Conservation (phyloP, 768 basidiomycete species). For the Russula olivacea region DNA sequence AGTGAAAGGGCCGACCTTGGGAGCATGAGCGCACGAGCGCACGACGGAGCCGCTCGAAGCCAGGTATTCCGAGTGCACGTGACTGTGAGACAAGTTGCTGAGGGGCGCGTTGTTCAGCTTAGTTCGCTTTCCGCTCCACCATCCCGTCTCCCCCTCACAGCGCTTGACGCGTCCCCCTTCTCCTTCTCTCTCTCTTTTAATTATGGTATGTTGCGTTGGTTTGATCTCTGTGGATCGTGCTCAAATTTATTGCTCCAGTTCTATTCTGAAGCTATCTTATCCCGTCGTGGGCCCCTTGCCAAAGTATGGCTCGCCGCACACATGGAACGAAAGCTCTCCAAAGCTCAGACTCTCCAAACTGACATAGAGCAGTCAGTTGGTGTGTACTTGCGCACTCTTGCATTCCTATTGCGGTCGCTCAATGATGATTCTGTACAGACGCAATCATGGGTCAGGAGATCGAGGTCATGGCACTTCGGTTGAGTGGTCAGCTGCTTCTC, state of each 20-base stretch:
- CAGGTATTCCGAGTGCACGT: not conserved
- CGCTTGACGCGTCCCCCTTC: constrained; percentile 22
- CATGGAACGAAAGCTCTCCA: constrained; percentile 97
- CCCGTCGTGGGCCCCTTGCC: constrained; percentile 88
- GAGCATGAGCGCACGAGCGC: constrained; percentile 15
- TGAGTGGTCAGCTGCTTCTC: constrained; percentile 94
- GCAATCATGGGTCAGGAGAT: constrained; percentile 94
- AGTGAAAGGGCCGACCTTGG: constrained; percentile 16
- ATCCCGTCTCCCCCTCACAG: not conserved
- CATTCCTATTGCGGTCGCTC: not conserved
- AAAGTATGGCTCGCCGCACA: constrained; percentile 99
- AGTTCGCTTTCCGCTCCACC: constrained; percentile 12
- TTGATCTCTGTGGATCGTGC: constrained; percentile 5
- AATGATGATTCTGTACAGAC: constrained; percentile 37
- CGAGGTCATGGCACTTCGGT: constrained; percentile 87
- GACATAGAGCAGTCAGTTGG: constrained; percentile 94
- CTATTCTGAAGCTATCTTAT: constrained; percentile 90
- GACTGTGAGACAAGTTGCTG: constrained; percentile 10
- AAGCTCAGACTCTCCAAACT: constrained; percentile 88
- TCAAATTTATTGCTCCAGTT: constrained; percentile 44
- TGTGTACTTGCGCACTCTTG: constrained; percentile 34
- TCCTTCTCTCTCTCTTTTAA: constrained; percentile 6
- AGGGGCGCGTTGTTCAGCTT: not conserved
- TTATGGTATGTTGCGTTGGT: constrained; percentile 22
- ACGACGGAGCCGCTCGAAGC: not conserved